These are phyloP conservation scores for Yamadazyma mexicana DNA, from an alignment of 1,139 yeast species.

Conservation along the genomic window DNA sequence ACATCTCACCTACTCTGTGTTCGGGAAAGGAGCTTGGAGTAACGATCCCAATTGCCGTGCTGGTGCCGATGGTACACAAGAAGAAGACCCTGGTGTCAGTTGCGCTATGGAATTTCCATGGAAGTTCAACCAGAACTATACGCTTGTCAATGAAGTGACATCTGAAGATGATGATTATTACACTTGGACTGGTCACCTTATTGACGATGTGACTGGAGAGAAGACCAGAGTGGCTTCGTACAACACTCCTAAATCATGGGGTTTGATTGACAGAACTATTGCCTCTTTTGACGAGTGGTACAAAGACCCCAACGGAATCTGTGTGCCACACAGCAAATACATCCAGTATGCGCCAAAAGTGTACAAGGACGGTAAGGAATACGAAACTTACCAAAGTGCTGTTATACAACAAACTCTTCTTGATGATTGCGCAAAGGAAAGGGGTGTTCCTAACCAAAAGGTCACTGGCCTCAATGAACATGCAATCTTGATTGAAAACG, in stretches of 20 bases:
- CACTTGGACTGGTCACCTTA: slow-evolving; percentile 13
- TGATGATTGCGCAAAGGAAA: not conserved
- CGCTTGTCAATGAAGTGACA: slow-evolving; percentile 5
- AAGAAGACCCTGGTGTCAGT: slow-evolving; percentile 13
- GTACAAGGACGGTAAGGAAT: not conserved
- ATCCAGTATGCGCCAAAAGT: not conserved
- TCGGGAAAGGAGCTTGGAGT: slow-evolving; percentile 10
- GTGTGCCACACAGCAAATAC: not conserved
- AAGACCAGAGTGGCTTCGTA: slow-evolving; percentile 9
- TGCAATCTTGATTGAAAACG: not conserved
- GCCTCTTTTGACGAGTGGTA: slow-evolving; percentile 11
- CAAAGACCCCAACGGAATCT: not conserved
- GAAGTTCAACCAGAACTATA: slow-evolving; percentile 13
- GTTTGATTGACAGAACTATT: slow-evolving; percentile 4
- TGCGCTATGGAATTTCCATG: slow-evolving; percentile 12
- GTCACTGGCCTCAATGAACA: too few species aligned
- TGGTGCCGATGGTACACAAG: slow-evolving; percentile 15
- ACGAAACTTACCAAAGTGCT: not conserved
- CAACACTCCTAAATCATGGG: slow-evolving; percentile 12
- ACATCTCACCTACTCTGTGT: slow-evolving; percentile 8
- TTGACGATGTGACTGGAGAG: slow-evolving; percentile 12
- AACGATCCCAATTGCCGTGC: slow-evolving; percentile 7
- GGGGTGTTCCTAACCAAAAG: not conserved
- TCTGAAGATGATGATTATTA: slow-evolving; percentile 5
- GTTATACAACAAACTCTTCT: not conserved